phyloP scores from a whole-genome alignment of 2,329 filamentous ascomycete genomes.

The Paramyrothecium roridum region DNA sequence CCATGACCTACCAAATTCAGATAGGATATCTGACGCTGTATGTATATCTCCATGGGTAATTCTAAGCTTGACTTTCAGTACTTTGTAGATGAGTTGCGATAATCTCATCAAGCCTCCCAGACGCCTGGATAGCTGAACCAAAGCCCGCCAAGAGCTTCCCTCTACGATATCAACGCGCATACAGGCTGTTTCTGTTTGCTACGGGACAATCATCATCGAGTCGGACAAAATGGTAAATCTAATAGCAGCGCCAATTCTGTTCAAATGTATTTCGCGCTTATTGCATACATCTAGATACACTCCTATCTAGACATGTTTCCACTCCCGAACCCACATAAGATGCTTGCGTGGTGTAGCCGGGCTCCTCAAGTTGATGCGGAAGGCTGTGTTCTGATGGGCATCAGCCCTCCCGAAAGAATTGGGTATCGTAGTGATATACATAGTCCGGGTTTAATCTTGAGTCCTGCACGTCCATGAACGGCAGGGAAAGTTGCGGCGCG shows the following conservation, averaged over 20 bases:
- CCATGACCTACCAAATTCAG: no score
- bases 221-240: neutral
- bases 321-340: constrained; percentile 13
- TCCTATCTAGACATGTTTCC: constrained; percentile 13
- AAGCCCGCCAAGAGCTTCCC: no score
- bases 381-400: constrained; percentile 11
- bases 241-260: constrained; percentile 9
- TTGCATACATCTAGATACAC: constrained; percentile 18
- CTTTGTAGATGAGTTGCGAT: no score
- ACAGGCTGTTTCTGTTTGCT: neutral
- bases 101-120: no score
- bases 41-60: no score
- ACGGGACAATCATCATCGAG: neutral
- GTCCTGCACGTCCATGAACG: neutral
- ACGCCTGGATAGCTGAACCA: no score
- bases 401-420: constrained; percentile 15
- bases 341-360: constrained; percentile 9
- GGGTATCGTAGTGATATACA: constrained; percentile 23
- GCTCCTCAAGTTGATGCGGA: constrained; percentile 11
- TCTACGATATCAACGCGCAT: neutral
- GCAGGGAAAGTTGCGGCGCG: neutral
- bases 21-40: no score
- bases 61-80: no score
- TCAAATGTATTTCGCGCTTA: constrained; percentile 16
- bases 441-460: constrained; percentile 20